Conservation (phyloP, 495 filamentous ascomycete species). For the Penicillium diatomitis region DNA sequence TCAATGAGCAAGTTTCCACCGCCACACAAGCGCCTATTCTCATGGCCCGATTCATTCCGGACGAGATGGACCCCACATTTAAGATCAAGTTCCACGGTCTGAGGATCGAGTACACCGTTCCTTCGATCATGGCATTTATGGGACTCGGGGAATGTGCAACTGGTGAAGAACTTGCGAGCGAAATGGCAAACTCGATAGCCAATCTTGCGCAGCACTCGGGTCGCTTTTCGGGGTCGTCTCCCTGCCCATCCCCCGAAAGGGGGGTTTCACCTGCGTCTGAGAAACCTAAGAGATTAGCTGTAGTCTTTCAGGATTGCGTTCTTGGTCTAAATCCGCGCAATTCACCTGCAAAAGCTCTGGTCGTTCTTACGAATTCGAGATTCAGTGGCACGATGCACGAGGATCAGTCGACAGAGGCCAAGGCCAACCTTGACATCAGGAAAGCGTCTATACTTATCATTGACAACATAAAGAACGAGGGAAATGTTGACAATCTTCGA, state of each 20-base stretch:
- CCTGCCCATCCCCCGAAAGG: conserved; percentile 10
- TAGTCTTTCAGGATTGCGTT: conserved; percentile 68
- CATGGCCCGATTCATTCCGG: conserved; percentile 79
- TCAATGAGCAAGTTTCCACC: conserved; percentile 5
- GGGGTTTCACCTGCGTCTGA: conserved; percentile 9
- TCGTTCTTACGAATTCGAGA: conserved; percentile 70
- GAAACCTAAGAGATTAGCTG: conserved; percentile 57
- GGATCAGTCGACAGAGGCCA: conserved; percentile 48
- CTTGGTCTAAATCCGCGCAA: conserved; percentile 80
- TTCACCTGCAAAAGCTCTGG: conserved; percentile 57
- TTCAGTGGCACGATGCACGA: conserved; percentile 54
- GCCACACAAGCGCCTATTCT: conserved; percentile 44
- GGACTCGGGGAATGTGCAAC: conserved; percentile 56
- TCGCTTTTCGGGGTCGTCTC: conserved; percentile 9
- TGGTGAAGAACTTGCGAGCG: conserved; percentile 64
- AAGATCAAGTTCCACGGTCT: conserved; percentile 79
- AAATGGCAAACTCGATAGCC: conserved; percentile 69
- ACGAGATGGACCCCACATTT: conserved; percentile 86
- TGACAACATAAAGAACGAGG: conserved; percentile 57
- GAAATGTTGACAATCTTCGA: conserved; percentile 30
- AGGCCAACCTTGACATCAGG: conserved; percentile 55
- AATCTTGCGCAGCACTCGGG: conserved; percentile 52
- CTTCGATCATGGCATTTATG: conserved; percentile 70
- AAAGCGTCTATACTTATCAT: conserved; percentile 77
- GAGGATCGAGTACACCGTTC: conserved; percentile 74